Evolutionary conservation across 2,329 filamentous ascomycete genomes (phyloP).

Genomic region (Trichoderma brevicompactum): DNA sequence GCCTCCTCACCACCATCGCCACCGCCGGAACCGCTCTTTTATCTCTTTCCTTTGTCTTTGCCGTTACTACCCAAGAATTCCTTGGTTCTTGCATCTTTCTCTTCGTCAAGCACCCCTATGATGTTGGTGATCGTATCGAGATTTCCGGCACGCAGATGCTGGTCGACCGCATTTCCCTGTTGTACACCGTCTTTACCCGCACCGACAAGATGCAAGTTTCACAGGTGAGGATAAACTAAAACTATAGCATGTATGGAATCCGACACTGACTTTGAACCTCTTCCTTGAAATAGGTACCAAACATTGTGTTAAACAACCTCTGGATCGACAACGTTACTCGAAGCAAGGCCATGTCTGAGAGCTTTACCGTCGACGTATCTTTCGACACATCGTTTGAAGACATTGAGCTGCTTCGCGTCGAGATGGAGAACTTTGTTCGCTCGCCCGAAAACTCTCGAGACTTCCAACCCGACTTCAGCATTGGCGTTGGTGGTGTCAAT

Average conservation of each 20-base stretch:
- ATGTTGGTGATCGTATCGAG: slow-evolving; percentile 93
- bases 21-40: slow-evolving; percentile 91
- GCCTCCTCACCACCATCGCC: slow-evolving; percentile 81
- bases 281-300: slow-evolving; percentile 66
- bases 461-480: slow-evolving; percentile 81
- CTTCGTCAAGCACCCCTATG: slow-evolving; percentile 97
- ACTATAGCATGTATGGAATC: background rate
- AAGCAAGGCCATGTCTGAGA: slow-evolving; percentile 89
- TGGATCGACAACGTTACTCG: slow-evolving; percentile 95
- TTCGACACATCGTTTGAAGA: slow-evolving; percentile 91
- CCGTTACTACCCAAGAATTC: slow-evolving; percentile 88
- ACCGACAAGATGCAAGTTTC: slow-evolving; percentile 79
- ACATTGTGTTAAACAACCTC: slow-evolving; percentile 87
- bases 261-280: background rate
- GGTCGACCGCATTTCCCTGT: slow-evolving; percentile 91
- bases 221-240: slow-evolving; percentile 46
- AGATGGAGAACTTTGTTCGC: slow-evolving; percentile 84
- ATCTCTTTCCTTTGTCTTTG: slow-evolving; percentile 96
- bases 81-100: slow-evolving; percentile 98
- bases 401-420: slow-evolving; percentile 78
- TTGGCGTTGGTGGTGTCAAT: slow-evolving; percentile 77
- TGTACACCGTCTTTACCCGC: slow-evolving; percentile 90
- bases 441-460: slow-evolving; percentile 86
- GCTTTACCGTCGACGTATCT: slow-evolving; percentile 76
- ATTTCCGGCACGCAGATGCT: slow-evolving; percentile 71